Evolutionary conservation across 2,329 filamentous ascomycete genomes (phyloP), one percentile per base, ranked within the genome.

Genomic region (Cadophora malorum): DNA sequence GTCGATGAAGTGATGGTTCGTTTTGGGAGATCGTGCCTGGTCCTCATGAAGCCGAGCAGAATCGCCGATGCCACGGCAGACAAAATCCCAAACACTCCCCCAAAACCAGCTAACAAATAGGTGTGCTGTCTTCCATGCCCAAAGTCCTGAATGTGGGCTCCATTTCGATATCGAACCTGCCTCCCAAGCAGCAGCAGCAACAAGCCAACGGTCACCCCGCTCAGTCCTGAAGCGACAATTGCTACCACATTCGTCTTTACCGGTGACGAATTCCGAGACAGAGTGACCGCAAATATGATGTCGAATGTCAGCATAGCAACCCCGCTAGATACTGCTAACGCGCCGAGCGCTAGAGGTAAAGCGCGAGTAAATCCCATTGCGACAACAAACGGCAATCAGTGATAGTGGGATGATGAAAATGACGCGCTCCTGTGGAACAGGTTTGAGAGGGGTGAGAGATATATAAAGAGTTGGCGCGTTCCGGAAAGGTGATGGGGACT

Each of bases 81-180:
- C 23, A 75, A 38, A 14, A 74, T 60, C 16, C 73, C 72, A 38
- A 75, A 72, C 4, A 73, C 62, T 23, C 66, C 75, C 45, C 67
- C 68, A 59, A 76, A 69, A 35, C 72, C 74, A 41, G 72, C 73
- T 33, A 76, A 65, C 21, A 78, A 60, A 63, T 75, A 75, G n/a
- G 72, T 76, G 53, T 72, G 64, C 47, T 71, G 67, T 66, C 70
- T 71, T 47, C 73, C 73, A 67, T 69, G 68, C 63, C 72, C 72
- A 62, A 70, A 67, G 60, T 74, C 71, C 56, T 75, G 71, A 28
- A 75, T 72, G 64, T 74, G 70, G 8, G 70, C 68, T 38, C 72
- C 71, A 63, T 74, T 74, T 28, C 71, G 71, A 67, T 77, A 74
- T 63, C 69, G 72, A 67, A 75, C 65, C 49, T 77, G 76, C 64